phyloP scores from a whole-genome alignment of 2,329 filamentous ascomycete genomes.

The Hypoxylon sp. region DNA sequence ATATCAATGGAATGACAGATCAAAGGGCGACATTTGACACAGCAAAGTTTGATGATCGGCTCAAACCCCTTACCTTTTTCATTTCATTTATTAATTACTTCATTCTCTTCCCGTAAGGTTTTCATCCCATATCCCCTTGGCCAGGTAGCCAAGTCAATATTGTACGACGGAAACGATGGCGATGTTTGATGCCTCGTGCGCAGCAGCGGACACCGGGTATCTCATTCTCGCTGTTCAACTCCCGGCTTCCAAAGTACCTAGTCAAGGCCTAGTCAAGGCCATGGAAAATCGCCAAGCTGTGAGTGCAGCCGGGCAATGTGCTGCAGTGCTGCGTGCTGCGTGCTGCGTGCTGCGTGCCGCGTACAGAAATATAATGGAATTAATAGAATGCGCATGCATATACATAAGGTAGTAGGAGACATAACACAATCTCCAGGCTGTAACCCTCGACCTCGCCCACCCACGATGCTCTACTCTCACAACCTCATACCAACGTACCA shows the following conservation, averaged over 20 bases:
- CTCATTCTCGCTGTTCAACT: constrained; percentile 33
- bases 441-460: background rate
- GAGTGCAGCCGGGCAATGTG: background rate
- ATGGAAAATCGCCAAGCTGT: constrained; percentile 7
- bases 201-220: constrained; percentile 17
- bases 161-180: constrained; percentile 35
- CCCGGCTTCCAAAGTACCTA: constrained; percentile 34
- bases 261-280: constrained; percentile 18
- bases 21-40: constrained; percentile 9
- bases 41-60: background rate
- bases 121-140: constrained; percentile 16
- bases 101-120: constrained; percentile 17
- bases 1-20: constrained; percentile 4
- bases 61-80: constrained; percentile 2
- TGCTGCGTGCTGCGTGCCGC: background rate
- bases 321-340: too few relatives aligned
- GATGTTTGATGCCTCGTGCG: constrained; percentile 25
- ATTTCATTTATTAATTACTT: background rate
- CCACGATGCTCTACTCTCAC: background rate
- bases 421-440: constrained; percentile 19
- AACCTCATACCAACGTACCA: too few relatives aligned
- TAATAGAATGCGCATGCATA: constrained; percentile 5
- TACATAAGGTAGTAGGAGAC: constrained; percentile 6
- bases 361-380: background rate
- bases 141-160: constrained; percentile 9